Base-by-base conservation (phyloP, 2,329 filamentous ascomycete species). In the Metarhizium sp. region DNA sequence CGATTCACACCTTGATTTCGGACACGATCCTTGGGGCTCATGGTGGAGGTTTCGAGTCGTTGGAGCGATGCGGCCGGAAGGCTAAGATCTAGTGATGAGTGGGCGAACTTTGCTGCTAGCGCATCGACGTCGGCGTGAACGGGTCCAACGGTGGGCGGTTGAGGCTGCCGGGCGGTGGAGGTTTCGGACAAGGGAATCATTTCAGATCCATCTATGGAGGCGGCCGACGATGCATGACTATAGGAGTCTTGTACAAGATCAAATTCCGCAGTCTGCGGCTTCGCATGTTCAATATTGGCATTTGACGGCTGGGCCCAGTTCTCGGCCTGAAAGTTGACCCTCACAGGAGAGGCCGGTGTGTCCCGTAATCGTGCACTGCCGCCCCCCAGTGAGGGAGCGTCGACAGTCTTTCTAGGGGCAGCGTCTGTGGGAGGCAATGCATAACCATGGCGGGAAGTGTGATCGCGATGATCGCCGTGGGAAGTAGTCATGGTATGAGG, bases 301-400 rank as follows among this genome's bases (percentile, higher is more conserved):
- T 78, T 78, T 34, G 77, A 78, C 25, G 79, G 75, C 60, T 73
- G 73, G 20, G 72, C 71, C 77, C 77, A 82, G 63, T 77, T 73
- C 46, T 79, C 78, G 29, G 73, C 68, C 51, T 78, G 77, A 55
- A 79, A 76, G 62, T 78, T 81, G 54, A 83, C 74, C 56, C 71
- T 75, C 55, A 81, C 78, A 18, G 82, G 80, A 45, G 81, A 84
- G 32, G 77, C 71, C 34, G 81, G 80, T 16, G 75, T 73, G 52
- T 78, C 74, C 58, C 76, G 75, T 57, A 82, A 69, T 57, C 73
- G 72, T 20, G 73, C 73, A 52, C 71, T 59, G 32, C 40, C 55
- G 29, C 51, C 71, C 43, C 59, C 55, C 29, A 59, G 53, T 18
- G 62, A 59, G n/a, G 67, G 55, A 16, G 66, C 60, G 32, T 71